Conservation (phyloP, 768 basidiomycete genomes). For the Tricholoma bakamatsutake region DNA sequence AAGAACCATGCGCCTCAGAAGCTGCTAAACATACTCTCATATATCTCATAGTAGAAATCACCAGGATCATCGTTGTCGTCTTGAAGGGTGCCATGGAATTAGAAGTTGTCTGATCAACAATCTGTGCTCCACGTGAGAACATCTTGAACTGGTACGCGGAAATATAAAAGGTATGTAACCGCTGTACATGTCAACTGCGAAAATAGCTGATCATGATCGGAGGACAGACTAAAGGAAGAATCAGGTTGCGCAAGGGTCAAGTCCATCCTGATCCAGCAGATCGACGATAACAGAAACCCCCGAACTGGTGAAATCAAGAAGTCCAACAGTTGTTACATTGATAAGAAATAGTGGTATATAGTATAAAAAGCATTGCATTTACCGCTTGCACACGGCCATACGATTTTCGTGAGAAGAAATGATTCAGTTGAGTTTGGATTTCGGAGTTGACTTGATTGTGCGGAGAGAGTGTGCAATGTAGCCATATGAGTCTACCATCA, state of each 20-base stretch:
- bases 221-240: background rate
- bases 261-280: too few relatives aligned
- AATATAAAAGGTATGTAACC: background rate
- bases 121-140: too few relatives aligned
- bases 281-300: too few relatives aligned
- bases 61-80: too few relatives aligned
- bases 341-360: background rate
- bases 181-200: background rate
- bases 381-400: background rate
- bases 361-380: background rate
- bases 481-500: constrained; percentile 75
- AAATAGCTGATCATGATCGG: background rate
- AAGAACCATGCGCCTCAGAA: background rate
- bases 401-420: background rate
- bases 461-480: constrained; percentile 63
- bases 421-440: constrained; percentile 25
- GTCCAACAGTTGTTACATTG: background rate
- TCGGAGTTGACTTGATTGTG: constrained; percentile 19
- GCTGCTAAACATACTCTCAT: background rate
- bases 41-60: too few relatives aligned
- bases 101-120: too few relatives aligned
- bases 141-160: too few relatives aligned
- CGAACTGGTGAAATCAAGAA: too few relatives aligned
- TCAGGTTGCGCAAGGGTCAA: too few relatives aligned
- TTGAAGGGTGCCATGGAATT: too few relatives aligned